Evolutionary conservation across 2,329 filamentous ascomycete genomes (phyloP).

Genomic region (Ophiostoma piceae): DNA sequence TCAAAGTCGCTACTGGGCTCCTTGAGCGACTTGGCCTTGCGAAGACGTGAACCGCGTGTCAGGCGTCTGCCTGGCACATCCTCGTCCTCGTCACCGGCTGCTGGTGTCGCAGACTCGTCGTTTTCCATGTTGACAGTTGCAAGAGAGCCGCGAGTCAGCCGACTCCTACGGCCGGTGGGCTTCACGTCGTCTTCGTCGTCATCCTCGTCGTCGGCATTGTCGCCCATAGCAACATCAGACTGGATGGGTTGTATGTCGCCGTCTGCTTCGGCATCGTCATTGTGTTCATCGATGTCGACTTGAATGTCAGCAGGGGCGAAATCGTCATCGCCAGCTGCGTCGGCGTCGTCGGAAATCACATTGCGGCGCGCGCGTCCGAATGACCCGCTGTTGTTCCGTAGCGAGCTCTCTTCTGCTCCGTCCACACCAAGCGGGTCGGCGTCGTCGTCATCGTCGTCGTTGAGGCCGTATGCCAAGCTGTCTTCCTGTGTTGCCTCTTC

Average conservation of each 20-base stretch:
- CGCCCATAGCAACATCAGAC: slow-evolving; percentile 1
- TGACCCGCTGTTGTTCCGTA: background rate
- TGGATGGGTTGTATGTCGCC: slow-evolving; percentile 10
- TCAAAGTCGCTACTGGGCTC: slow-evolving; percentile 59
- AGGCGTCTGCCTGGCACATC: slow-evolving; percentile 44
- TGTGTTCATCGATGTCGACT: slow-evolving; percentile 29
- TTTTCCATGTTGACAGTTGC: slow-evolving; percentile 21
- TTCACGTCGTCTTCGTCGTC: slow-evolving; percentile 35
- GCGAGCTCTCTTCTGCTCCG: background rate
- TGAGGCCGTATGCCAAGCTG: slow-evolving; percentile 27
- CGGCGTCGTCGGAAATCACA: slow-evolving; percentile 31
- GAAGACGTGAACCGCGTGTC: slow-evolving; percentile 42
- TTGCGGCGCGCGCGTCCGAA: slow-evolving; percentile 5
- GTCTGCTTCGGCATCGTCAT: slow-evolving; percentile 28
- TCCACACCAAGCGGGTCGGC: slow-evolving; percentile 15
- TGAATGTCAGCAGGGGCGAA: slow-evolving; percentile 15
- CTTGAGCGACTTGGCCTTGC: slow-evolving; percentile 43
- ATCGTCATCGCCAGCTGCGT: slow-evolving; percentile 32
- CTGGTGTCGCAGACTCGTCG: slow-evolving; percentile 18
- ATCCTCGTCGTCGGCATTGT: slow-evolving; percentile 26
- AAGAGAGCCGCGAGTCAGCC: slow-evolving; percentile 17
- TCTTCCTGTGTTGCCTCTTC: slow-evolving; percentile 49
- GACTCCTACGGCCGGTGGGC: slow-evolving; percentile 41
- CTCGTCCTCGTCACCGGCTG: slow-evolving; percentile 31
- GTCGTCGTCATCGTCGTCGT: slow-evolving; percentile 24